Conservation (phyloP, 2,329 filamentous ascomycete genomes). For the Calonectria pauciramosa region DNA sequence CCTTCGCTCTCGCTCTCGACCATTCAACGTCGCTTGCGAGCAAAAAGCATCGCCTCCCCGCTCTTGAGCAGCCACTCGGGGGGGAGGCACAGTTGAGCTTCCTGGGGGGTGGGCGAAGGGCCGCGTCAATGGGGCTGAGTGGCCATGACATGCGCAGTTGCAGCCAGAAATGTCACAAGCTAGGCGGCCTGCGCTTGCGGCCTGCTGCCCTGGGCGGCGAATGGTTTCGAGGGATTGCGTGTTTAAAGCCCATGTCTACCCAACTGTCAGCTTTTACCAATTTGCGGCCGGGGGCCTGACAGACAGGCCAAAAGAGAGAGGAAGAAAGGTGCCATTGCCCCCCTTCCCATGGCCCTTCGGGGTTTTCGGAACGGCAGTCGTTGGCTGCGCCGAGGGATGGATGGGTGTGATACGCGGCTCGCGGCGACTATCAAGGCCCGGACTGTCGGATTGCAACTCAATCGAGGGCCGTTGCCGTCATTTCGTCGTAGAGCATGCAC, state of each 20-base stretch:
- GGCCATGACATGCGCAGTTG: background rate
- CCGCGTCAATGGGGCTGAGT: constrained; percentile 10
- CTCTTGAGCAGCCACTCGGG: background rate
- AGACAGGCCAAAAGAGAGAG: background rate
- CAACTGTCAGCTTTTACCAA: background rate
- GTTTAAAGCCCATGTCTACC: constrained; percentile 5
- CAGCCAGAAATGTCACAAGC: background rate
- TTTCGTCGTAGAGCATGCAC: background rate
- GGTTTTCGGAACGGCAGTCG: background rate
- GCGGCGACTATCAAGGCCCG: background rate
- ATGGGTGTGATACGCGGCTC: constrained; percentile 3
- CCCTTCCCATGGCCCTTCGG: background rate
- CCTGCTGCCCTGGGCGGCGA: no score
- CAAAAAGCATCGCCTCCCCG: background rate
- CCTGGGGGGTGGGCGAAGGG: background rate
- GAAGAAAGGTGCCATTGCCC: background rate
- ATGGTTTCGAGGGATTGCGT: background rate
- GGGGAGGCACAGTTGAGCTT: background rate
- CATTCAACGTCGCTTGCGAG: background rate
- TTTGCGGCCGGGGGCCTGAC: background rate
- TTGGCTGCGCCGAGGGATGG: background rate
- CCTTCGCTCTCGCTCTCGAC: background rate
- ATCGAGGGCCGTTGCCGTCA: background rate
- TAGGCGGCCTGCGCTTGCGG: background rate
- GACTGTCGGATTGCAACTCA: background rate